Evolutionary conservation across 2,329 filamentous ascomycete genomes (phyloP).

Genomic region (Thermomyces lanuginosus): DNA sequence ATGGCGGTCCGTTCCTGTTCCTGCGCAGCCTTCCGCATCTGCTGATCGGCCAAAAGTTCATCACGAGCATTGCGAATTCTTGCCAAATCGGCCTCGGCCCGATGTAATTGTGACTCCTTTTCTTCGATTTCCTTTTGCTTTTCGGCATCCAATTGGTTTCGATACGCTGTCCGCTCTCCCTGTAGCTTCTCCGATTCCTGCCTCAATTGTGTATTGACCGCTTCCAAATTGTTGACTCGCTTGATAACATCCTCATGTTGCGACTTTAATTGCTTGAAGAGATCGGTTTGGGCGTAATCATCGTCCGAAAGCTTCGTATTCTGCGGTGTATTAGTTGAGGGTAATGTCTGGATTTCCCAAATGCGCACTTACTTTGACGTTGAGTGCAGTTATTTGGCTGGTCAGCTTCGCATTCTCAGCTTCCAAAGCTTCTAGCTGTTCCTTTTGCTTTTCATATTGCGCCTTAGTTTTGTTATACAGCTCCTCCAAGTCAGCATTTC

Average conservation of each 20-base stretch:
- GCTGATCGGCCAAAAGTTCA: slow-evolving; percentile 67
- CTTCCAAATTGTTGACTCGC: slow-evolving; percentile 79
- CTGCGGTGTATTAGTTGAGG: slow-evolving; percentile 26
- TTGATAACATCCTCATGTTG: slow-evolving; percentile 89
- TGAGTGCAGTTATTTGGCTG: slow-evolving; percentile 64
- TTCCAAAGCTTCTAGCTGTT: slow-evolving; percentile 67
- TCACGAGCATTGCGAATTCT: slow-evolving; percentile 73
- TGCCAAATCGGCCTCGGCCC: slow-evolving; percentile 68
- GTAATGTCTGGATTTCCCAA: slow-evolving; percentile 5
- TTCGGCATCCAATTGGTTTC: slow-evolving; percentile 67
- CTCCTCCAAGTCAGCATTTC: slow-evolving; percentile 53
- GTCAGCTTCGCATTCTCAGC: slow-evolving; percentile 57
- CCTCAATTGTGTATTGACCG: slow-evolving; percentile 65
- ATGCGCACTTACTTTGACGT: slow-evolving; percentile 31
- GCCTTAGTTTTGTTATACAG: slow-evolving; percentile 65
- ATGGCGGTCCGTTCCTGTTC: slow-evolving; percentile 56
- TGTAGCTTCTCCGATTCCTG: slow-evolving; percentile 76
- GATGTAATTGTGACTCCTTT: slow-evolving; percentile 63
- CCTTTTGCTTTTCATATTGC: slow-evolving; percentile 64
- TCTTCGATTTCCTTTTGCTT: slow-evolving; percentile 56
- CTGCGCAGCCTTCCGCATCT: slow-evolving; percentile 60
- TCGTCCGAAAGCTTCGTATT: slow-evolving; percentile 69
- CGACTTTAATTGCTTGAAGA: slow-evolving; percentile 80
- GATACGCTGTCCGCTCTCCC: slow-evolving; percentile 68
- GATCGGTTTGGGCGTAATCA: slow-evolving; percentile 79